These are phyloP conservation scores for Rhodomyrtus psidioides DNA, from an alignment of 441 rosid species.

Conservation along the genomic window DNA sequence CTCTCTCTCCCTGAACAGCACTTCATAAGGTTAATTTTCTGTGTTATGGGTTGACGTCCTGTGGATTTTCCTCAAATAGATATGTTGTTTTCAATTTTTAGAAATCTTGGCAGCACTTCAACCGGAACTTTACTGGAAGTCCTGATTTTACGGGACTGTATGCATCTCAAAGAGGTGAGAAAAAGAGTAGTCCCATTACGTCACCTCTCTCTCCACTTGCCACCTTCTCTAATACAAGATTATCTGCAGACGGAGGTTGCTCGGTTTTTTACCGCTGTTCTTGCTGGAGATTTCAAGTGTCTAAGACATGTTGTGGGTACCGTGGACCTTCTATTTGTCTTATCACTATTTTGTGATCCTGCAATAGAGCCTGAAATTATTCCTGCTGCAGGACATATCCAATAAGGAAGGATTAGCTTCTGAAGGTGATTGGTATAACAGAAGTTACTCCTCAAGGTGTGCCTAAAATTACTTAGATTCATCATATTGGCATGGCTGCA, in stretches of 20 bases:
- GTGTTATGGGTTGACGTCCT: neutral
- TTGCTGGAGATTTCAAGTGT: slow-evolving; percentile 50
- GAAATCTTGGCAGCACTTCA: slow-evolving; percentile 43
- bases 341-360: neutral
- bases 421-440: slow-evolving; percentile 47
- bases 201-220: neutral
- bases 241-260: slow-evolving; percentile 49
- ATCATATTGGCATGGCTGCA: neutral
- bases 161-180: slow-evolving; percentile 64
- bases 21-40: neutral
- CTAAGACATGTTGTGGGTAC: slow-evolving; percentile 51
- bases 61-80: neutral
- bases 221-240: neutral
- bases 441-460: slow-evolving; percentile 46
- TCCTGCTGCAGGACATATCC: slow-evolving; percentile 46
- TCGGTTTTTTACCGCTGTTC: slow-evolving; percentile 30
- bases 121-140: slow-evolving; percentile 48
- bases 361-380: slow-evolving; percentile 4
- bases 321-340: slow-evolving; percentile 1
- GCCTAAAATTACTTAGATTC: neutral
- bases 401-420: slow-evolving; percentile 66
- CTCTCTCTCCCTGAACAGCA: neutral
- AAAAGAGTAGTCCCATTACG: neutral
- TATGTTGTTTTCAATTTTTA: slow-evolving; percentile 1
- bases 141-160: slow-evolving; percentile 58